These are phyloP conservation scores for Boletus semigastroideus DNA, from an alignment of 1,284 basidiomycete genomes.

Conservation along the genomic window DNA sequence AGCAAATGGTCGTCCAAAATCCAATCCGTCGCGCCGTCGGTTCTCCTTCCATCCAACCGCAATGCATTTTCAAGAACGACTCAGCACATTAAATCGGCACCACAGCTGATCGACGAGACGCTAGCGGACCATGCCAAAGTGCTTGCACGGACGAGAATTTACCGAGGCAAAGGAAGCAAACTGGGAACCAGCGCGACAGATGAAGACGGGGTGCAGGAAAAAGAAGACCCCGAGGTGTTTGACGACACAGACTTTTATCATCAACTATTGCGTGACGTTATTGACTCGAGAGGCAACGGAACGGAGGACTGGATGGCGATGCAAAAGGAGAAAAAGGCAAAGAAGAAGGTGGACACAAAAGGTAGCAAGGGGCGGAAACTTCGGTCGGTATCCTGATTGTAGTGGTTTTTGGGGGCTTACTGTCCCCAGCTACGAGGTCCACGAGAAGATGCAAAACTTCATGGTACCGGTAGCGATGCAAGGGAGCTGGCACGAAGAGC, in stretches of 20 bases:
- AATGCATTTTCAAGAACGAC: constrained; percentile 58
- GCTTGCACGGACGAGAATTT: constrained; percentile 55
- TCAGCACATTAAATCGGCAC: constrained; percentile 55
- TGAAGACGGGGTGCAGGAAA: constrained; percentile 30
- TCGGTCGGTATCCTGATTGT: constrained; percentile 46
- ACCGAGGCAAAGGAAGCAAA: constrained; percentile 46
- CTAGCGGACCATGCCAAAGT: constrained; percentile 57
- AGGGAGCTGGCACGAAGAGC: constrained; percentile 85
- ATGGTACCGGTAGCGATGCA: constrained; percentile 81
- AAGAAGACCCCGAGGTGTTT: constrained; percentile 58
- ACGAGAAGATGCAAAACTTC: constrained; percentile 92
- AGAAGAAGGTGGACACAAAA: constrained; percentile 86
- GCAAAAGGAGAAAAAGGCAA: constrained; percentile 69
- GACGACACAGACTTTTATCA: constrained; percentile 94
- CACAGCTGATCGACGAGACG: constrained; percentile 73
- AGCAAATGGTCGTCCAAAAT: constrained; percentile 93
- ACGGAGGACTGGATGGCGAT: constrained; percentile 62
- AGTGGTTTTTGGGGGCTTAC: constrained; percentile 4
- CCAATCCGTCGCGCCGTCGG: constrained; percentile 80
- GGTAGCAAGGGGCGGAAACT: constrained; percentile 92
- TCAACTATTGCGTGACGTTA: constrained; percentile 83
- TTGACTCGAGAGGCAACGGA: constrained; percentile 61
- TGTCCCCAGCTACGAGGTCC: constrained; percentile 74
- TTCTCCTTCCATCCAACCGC: constrained; percentile 67
- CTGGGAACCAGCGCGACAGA: constrained; percentile 36